Conservation (phyloP, 2,329 filamentous ascomycete genomes). For the Exserohilum rostratum region DNA sequence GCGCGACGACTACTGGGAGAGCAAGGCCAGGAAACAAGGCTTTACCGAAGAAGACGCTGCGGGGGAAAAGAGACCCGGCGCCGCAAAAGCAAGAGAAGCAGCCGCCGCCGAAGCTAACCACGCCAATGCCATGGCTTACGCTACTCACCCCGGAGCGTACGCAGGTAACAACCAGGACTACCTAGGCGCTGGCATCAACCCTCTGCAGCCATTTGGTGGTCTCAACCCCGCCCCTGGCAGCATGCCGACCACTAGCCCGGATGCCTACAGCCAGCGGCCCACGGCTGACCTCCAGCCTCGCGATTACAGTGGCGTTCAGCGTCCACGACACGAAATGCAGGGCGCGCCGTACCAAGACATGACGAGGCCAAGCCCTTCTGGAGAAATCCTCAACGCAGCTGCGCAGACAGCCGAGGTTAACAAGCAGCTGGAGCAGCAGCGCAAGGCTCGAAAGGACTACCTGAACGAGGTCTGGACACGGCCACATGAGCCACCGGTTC, state of each 20-base stretch:
- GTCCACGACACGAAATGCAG: constrained; percentile 86
- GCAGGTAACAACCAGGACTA: constrained; percentile 45
- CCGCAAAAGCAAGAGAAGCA: constrained; percentile 84
- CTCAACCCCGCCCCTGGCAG: constrained; percentile 72
- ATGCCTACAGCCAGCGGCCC: constrained; percentile 73
- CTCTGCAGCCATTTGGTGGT: constrained; percentile 53
- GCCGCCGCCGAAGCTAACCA: constrained; percentile 68
- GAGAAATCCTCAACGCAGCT: constrained; percentile 84
- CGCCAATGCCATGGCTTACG: constrained; percentile 55
- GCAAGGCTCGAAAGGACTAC: constrained; percentile 78
- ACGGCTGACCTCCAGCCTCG: constrained; percentile 76
- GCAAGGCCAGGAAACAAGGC: constrained; percentile 93
- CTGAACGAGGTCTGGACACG: constrained; percentile 82
- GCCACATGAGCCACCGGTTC: constrained; percentile 75
- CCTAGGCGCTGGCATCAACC: constrained; percentile 37
- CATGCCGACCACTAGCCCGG: constrained; percentile 71
- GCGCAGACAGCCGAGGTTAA: constrained; percentile 91
- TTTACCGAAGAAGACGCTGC: constrained; percentile 97
- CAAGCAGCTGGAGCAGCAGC: constrained; percentile 79
- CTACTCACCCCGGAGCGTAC: constrained; percentile 37
- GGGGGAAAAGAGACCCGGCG: constrained; percentile 93
- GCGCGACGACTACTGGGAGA: constrained; percentile 98
- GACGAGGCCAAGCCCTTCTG: constrained; percentile 74
- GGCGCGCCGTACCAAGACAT: constrained; percentile 85
- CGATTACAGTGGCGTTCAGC: constrained; percentile 83